Percentiles rank a stretch among this genome's conserved stretches.
Conservation (phyloP, 225 moss, liverwort and hornwort species). For the Bryum argenteum region DNA sequence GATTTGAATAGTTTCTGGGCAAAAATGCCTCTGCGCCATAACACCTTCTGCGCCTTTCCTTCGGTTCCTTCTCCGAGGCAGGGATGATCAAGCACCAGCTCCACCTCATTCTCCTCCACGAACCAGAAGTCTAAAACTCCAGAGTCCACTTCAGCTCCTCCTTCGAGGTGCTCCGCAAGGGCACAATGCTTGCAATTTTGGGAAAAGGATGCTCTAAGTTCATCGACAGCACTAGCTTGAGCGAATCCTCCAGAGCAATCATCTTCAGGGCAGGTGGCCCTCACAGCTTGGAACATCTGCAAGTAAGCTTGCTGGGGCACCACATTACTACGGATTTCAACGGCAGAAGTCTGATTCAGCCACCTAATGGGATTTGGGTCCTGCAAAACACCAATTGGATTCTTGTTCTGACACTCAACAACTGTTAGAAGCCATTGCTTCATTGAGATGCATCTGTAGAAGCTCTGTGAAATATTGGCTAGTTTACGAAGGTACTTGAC, state of each 20-base stretch:
- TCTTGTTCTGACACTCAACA: neutral
- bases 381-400: neutral
- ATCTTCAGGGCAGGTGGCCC: neutral
- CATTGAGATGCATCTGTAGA: neutral
- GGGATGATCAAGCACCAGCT: neutral
- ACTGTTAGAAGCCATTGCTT: slow-evolving; percentile 14
- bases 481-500: neutral
- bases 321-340: slow-evolving; percentile 14
- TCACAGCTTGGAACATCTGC: neutral
- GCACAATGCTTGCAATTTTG: neutral
- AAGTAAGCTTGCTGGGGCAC: slow-evolving; percentile 1
- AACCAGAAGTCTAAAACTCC: neutral
- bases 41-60: neutral
- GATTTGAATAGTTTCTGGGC: slow-evolving; percentile 1
- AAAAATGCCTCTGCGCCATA: slow-evolving; percentile 14
- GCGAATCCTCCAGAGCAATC: slow-evolving; percentile 17
- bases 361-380: neutral
- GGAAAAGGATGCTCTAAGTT: no score
- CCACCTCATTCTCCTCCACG: neutral
- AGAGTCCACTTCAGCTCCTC: neutral
- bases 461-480: slow-evolving; percentile 15
- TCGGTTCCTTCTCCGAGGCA: neutral
- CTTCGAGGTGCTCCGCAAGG: neutral
- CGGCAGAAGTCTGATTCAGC: neutral
- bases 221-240: neutral